Percentiles rank a stretch among this genome's conserved stretches.
phyloP scores from a whole-genome alignment of 2,329 filamentous ascomycete genomes.

The Helicocarpus griseus region DNA sequence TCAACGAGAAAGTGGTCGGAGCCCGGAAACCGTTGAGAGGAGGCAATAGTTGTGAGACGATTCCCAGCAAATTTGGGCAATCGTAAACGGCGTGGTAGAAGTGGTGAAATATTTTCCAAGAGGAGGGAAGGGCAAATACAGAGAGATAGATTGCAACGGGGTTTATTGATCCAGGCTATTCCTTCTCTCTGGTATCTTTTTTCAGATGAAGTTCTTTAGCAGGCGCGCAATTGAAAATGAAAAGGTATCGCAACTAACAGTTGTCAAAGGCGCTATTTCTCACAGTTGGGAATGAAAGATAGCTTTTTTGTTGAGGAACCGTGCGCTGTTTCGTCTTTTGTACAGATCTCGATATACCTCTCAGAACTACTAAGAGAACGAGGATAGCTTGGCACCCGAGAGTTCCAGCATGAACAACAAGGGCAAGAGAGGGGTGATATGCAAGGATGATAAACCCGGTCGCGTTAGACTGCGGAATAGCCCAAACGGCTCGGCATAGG shows the following conservation, averaged over 20 bases:
- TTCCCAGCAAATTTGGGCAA: too few species aligned
- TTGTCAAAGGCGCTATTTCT: not conserved
- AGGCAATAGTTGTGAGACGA: too few species aligned
- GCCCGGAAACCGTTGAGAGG: too few species aligned
- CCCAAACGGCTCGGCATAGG: not conserved
- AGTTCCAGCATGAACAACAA: not conserved
- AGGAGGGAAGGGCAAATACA: too few species aligned
- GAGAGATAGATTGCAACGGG: too few species aligned
- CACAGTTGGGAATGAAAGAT: not conserved
- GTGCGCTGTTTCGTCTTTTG: not conserved
- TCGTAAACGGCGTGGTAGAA: too few species aligned
- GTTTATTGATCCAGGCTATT: too few species aligned
- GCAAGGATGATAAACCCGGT: conserved; percentile 1
- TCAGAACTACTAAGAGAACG: not conserved
- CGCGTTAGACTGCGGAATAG: not conserved
- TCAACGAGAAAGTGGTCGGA: too few species aligned
- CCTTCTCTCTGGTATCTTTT: too few species aligned
- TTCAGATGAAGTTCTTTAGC: too few species aligned
- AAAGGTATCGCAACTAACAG: conserved; percentile 8
- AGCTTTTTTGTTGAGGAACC: not conserved
- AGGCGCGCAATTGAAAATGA: not conserved
- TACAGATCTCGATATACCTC: not conserved
- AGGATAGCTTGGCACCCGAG: not conserved
- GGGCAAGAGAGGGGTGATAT: not conserved
- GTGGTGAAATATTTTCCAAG: too few species aligned